phyloP scores from a whole-genome alignment of 2,329 filamentous ascomycete species.

The Aurifilum marmelostoma region DNA sequence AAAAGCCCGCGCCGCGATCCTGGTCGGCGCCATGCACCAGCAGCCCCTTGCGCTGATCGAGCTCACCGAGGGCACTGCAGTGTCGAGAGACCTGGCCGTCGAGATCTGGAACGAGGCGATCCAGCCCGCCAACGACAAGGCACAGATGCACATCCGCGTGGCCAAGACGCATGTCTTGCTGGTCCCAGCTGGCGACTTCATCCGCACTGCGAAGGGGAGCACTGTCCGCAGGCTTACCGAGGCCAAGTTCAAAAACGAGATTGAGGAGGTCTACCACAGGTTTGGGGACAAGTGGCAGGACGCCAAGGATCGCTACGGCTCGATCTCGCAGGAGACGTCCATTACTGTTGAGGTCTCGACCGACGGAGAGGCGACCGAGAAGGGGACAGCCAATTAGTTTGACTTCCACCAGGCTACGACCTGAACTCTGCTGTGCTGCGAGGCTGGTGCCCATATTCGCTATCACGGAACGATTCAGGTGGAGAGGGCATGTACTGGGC shows the following conservation, averaged over 20 bases:
- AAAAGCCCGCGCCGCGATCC: slow-evolving; percentile 27
- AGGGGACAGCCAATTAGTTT: not conserved
- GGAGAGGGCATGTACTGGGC: too few relatives aligned
- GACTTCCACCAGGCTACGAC: not conserved
- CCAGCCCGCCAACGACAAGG: slow-evolving; percentile 30
- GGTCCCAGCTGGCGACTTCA: slow-evolving; percentile 25
- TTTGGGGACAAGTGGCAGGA: slow-evolving; percentile 33
- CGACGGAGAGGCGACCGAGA: not conserved
- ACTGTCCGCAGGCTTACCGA: slow-evolving; percentile 28
- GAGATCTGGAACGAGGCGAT: slow-evolving; percentile 30
- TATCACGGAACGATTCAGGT: not conserved
- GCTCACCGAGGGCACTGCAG: slow-evolving; percentile 20
- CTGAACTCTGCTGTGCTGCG: slow-evolving; percentile 5
- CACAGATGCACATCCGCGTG: slow-evolving; percentile 30
- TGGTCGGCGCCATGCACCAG: slow-evolving; percentile 29
- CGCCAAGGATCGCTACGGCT: slow-evolving; percentile 28
- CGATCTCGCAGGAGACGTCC: slow-evolving; percentile 27
- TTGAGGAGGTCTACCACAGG: slow-evolving; percentile 26
- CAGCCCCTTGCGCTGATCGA: slow-evolving; percentile 32
- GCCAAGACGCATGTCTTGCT: slow-evolving; percentile 31
- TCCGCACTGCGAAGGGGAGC: slow-evolving; percentile 32
- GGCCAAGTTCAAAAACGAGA: slow-evolving; percentile 24
- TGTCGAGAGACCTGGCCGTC: slow-evolving; percentile 15
- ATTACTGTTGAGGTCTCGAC: slow-evolving; percentile 23
- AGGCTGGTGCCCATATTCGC: not conserved